These are phyloP conservation scores for Yarrowia sp. DNA, from an alignment of 805 yeast genomes.

Conservation along the genomic window DNA sequence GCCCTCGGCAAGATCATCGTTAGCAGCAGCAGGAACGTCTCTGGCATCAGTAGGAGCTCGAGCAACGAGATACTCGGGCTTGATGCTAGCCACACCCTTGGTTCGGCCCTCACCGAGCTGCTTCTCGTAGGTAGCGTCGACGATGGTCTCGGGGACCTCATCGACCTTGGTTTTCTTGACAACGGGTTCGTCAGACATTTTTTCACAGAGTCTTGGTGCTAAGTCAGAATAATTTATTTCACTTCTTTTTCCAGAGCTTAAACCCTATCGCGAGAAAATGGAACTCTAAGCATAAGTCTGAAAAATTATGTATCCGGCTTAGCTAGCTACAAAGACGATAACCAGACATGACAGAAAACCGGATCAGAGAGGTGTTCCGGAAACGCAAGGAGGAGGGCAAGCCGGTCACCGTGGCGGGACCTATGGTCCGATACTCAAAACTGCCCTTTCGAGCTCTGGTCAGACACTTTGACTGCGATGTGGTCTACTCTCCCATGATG, in stretches of 20 bases:
- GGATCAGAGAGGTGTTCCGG: slow-evolving; percentile 53
- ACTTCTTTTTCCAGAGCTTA: neutral
- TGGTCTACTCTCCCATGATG: slow-evolving; percentile 95
- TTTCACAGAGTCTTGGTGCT: neutral
- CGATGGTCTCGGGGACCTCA: slow-evolving; percentile 27
- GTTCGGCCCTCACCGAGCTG: slow-evolving; percentile 35
- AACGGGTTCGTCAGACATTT: slow-evolving; percentile 31
- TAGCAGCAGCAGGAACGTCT: slow-evolving; percentile 28
- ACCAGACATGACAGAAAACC: slow-evolving; percentile 39
- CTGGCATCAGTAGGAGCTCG: slow-evolving; percentile 12
- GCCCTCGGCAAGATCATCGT: slow-evolving; percentile 35
- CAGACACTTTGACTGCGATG: slow-evolving; percentile 69
- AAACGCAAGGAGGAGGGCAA: slow-evolving; percentile 48
- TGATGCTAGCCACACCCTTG: slow-evolving; percentile 74
- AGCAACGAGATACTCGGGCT: slow-evolving; percentile 61
- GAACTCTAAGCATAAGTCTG: slow-evolving; percentile 39
- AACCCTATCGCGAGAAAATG: slow-evolving; percentile 24
- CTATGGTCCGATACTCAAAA: slow-evolving; percentile 96
- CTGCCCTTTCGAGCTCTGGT: slow-evolving; percentile 84
- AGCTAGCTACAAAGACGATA: neutral
- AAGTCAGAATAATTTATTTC: neutral
- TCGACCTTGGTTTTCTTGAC: slow-evolving; percentile 35
- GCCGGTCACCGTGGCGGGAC: slow-evolving; percentile 75
- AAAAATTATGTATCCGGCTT: neutral
- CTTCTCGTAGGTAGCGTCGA: slow-evolving; percentile 33